A percentile compares a stretch with the other conserved stretches of the same genome.
Evolutionary conservation across 208 protist species (phyloP).

Genomic region (Acanthamoeba castellanii): DNA sequence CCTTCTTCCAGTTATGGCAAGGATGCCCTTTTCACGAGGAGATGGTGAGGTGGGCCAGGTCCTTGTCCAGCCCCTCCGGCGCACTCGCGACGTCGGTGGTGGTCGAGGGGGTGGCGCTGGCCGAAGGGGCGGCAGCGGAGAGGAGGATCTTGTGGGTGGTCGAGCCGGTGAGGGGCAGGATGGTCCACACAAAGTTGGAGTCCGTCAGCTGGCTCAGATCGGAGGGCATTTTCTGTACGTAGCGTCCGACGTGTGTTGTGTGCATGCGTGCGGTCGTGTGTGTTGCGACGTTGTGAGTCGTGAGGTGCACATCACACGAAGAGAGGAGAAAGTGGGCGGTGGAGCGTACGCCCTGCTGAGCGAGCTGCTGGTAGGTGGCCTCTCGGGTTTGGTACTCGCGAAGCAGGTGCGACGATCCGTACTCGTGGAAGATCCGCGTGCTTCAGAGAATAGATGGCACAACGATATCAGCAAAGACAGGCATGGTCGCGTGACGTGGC

Average conservation of each 20-base stretch:
- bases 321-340: background rate
- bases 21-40: too few species aligned
- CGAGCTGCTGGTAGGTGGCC: conserved; percentile 57
- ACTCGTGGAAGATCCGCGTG: conserved; percentile 58
- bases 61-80: too few species aligned
- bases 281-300: background rate
- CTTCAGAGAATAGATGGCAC: background rate
- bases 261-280: too few species aligned
- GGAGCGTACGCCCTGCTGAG: conserved; percentile 24
- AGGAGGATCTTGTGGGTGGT: conserved; percentile 38
- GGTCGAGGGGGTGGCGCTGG: background rate
- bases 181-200: conserved; percentile 19
- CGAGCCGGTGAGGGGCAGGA: background rate
- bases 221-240: conserved; percentile 49
- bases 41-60: too few species aligned
- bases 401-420: background rate
- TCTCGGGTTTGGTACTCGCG: conserved; percentile 54
- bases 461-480: background rate
- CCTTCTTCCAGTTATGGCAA: too few species aligned
- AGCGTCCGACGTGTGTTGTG: too few species aligned
- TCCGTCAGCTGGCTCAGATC: conserved; percentile 57
- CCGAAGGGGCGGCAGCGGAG: background rate
- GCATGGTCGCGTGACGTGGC: background rate
- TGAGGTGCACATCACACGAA: background rate
- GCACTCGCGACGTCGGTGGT: background rate